phyloP scores from a whole-genome alignment of 2,329 filamentous ascomycete genomes.

The Talaromyces sp. region DNA sequence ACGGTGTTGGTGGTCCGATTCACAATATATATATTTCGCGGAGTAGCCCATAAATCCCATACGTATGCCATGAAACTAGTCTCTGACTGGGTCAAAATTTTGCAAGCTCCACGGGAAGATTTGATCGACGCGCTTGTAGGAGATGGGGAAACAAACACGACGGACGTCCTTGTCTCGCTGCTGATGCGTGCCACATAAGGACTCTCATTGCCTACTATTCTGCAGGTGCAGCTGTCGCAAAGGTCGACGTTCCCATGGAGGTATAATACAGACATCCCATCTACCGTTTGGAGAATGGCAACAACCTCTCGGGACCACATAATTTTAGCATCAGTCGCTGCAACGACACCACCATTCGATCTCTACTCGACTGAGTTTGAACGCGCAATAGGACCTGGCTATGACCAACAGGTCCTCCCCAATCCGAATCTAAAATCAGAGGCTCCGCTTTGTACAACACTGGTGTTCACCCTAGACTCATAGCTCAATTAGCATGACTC shows the following conservation, averaged over 20 bases:
- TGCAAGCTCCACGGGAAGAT: conserved; percentile 22
- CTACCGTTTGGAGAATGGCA: conserved; percentile 22
- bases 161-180: neutral
- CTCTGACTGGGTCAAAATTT: conserved; percentile 38
- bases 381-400: too few relatives aligned
- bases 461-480: too few relatives aligned
- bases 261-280: conserved; percentile 26
- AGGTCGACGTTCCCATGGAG: conserved; percentile 21
- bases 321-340: conserved; percentile 20
- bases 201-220: conserved; percentile 27
- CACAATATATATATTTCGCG: conserved; percentile 24
- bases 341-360: conserved; percentile 26
- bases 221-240: conserved; percentile 18
- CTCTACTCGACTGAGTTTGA: conserved; percentile 28
- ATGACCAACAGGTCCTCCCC: too few relatives aligned
- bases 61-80: conserved; percentile 39
- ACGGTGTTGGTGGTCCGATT: conserved; percentile 32
- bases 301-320: conserved; percentile 26
- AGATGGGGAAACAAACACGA: neutral
- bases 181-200: conserved; percentile 20
- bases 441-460: too few relatives aligned
- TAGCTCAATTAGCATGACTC: too few relatives aligned
- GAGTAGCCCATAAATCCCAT: conserved; percentile 24
- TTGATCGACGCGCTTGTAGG: neutral
- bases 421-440: too few relatives aligned